Evolutionary conservation across 441 rosid genomes (phyloP), one percentile per base, ranked within the genome.

Genomic region (Populus trichocarpa): DNA sequence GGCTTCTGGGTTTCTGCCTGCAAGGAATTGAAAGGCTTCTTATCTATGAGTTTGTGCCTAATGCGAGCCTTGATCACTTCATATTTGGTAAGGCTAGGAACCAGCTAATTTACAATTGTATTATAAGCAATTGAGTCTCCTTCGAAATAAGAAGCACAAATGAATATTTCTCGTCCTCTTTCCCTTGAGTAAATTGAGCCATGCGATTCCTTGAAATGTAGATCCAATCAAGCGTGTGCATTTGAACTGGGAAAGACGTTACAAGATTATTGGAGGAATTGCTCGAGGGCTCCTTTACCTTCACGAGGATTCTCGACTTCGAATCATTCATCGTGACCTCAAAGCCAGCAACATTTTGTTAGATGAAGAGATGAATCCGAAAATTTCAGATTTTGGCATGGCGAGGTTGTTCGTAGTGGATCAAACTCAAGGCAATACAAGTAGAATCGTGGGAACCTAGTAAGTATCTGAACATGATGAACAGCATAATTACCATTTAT

Each of bases 261-360:
- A 85, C 80, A 82, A 88, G 69, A 89, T 91, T 9, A 89, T 82
- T 9, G 80, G 76, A 1, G 92, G 94, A 18, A 87, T 91, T 70
- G 91, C 91, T 26, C 82, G 90, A 77, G 94, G 96, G 10, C 84
- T 93, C 25, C 75, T 88, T 1, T 90, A 90, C 65, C 93, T 91
- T 70, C 94, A 93, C 73, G 85, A 89, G 71, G 94, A 93, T 76
- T 90, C 96, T 0, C 82, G 88, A 76, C 86, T 86, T 36, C 82
- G 88, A 73, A 89, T 91, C 25, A 87, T 91, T 46, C 96, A 93
- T 64, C 84, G 93, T 64, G 93, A 93, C 73, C 82, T 90, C 6
- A 93, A 91, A 85, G 90, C 90, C 13, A 90, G 82, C 33, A 85
- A 87, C 26, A 80, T 83, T 36, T 73, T 83, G 28, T 66, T 85